Evolutionary conservation across 1,139 yeast genomes (phyloP).

Genomic region (Saccharomyces hybrid): DNA sequence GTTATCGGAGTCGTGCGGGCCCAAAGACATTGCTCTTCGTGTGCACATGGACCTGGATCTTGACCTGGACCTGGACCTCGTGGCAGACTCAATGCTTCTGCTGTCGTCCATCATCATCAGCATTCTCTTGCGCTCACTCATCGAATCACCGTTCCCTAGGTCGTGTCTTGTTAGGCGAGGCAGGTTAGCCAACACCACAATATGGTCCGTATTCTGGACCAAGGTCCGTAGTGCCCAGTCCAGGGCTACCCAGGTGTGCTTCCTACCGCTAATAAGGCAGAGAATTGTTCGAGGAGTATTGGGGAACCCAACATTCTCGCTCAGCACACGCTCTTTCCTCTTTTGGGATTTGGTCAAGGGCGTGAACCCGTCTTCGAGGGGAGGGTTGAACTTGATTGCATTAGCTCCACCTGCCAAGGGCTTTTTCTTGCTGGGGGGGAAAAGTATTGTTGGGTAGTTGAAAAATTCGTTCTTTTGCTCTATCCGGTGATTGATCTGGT

Average conservation of each 20-base stretch:
- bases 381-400: slow-evolving; percentile 1
- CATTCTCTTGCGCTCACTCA: background rate
- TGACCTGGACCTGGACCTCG: slow-evolving; percentile 14
- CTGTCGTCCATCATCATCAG: slow-evolving; percentile 1
- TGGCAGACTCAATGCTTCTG: slow-evolving; percentile 2
- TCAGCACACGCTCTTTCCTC: slow-evolving; percentile 17
- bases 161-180: slow-evolving; percentile 21
- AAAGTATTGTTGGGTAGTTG: slow-evolving; percentile 18
- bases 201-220: slow-evolving; percentile 54
- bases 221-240: slow-evolving; percentile 56
- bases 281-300: slow-evolving; percentile 46
- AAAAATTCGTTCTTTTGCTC: slow-evolving; percentile 13
- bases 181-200: slow-evolving; percentile 47
- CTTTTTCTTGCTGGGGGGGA: slow-evolving; percentile 9
- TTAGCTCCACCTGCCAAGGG: background rate
- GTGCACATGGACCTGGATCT: slow-evolving; percentile 15
- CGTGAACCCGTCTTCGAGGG: slow-evolving; percentile 14
- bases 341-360: slow-evolving; percentile 19
- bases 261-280: slow-evolving; percentile 61
- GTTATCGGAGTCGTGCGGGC: slow-evolving; percentile 13
- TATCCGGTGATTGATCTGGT: slow-evolving; percentile 12
- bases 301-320: slow-evolving; percentile 18
- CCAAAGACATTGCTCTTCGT: slow-evolving; percentile 31
- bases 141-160: background rate
- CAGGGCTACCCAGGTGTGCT: slow-evolving; percentile 73